Evolutionary conservation across 768 basidiomycete genomes (phyloP), one percentile per base, ranked within the genome.

Genomic region (Phaffia tasmanica): DNA sequence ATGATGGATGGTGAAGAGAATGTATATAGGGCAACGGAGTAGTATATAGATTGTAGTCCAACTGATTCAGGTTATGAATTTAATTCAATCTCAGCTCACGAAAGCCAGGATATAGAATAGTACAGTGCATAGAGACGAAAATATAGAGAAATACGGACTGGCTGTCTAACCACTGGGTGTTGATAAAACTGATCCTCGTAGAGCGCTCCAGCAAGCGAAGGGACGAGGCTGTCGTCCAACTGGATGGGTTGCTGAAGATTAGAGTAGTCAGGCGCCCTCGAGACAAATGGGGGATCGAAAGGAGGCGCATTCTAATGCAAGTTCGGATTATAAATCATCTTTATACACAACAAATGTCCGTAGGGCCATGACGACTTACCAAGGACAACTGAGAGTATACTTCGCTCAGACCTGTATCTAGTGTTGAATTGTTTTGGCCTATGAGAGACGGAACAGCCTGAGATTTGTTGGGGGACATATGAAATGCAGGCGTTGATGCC

Each of bases 1-100:
- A 42, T 35, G 35, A 77, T 79, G 72, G 80, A 71, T 70, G 81
- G 15, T 59, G 57, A 74, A 71, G 81, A 72, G 74, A 86, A 79
- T 64, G 80, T 72, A 70, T 82, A 77, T 54, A 86, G 79, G 72
- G 86, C 79, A 71, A 82, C 3, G 77, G 81, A 1, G 83, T 82
- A 3, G 88, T 86, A 78, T 99, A 99, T 35, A 97, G 81, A 71
- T 97, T 90, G 73, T 99, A 91, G 73, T 95, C 84, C 56, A 98
- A 82, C 65, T 66, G 65, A 14, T 32, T 27, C 14, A 23, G n/a
- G n/a, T n/a, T n/a, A 46, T 11, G 35, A 42, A n/a, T n/a, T n/a
- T n/a, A n/a, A n/a, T n/a, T 11, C 35, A 42, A 42, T 42, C 11
- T 4, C 11, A 42, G 35, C 35, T 42, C 35, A 42, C 11, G 11